These are phyloP conservation scores for Chlamydomonas sphaeroides DNA, from an alignment of 139 green algal species.

Conservation along the genomic window DNA sequence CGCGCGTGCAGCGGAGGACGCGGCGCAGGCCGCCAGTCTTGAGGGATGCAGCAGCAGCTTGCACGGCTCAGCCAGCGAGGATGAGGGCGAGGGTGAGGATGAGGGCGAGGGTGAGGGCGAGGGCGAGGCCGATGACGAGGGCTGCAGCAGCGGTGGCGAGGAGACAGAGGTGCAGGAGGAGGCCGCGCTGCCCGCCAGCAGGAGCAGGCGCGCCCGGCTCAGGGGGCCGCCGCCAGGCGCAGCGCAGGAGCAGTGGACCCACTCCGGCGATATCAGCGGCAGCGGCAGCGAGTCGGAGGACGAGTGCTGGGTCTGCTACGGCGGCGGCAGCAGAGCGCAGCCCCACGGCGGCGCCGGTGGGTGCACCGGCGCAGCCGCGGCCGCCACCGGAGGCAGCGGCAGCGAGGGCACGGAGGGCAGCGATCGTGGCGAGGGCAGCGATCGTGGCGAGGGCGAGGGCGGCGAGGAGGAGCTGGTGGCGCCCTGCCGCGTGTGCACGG, in stretches of 20 bases:
- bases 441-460: neutral
- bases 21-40: no score
- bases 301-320: conserved; percentile 37
- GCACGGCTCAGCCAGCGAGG: no score
- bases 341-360: neutral
- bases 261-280: no score
- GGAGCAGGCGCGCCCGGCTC: no score
- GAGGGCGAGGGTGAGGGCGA: no score
- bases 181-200: neutral
- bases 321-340: neutral
- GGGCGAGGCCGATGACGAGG: no score
- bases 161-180: no score
- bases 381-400: neutral
- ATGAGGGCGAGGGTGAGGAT: no score
- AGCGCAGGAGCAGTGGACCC: neutral
- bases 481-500: conserved; percentile 12
- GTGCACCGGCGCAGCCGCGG: neutral
- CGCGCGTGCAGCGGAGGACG: no score
- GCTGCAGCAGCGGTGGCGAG: no score
- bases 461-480: neutral
- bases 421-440: no score
- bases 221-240: neutral
- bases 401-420: neutral
- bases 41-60: no score
- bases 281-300: neutral